A percentile compares a stretch with the other conserved stretches of the same genome.
These are phyloP conservation scores for Pisolithus orientalis DNA, from an alignment of 768 basidiomycete genomes.

Conservation along the genomic window DNA sequence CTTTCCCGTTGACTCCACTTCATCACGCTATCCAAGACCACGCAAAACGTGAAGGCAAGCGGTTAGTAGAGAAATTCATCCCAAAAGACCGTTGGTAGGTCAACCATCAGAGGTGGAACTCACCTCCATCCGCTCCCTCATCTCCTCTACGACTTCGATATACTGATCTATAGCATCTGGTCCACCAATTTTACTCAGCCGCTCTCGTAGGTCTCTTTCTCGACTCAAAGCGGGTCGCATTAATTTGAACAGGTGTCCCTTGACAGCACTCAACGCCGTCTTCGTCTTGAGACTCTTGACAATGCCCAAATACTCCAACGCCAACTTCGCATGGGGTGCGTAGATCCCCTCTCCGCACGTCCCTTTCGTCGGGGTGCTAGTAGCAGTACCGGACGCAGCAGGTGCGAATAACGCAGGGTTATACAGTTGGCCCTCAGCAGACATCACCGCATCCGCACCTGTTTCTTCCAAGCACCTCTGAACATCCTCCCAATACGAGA, in stretches of 20 bases:
- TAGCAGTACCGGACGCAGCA: conserved; percentile 6
- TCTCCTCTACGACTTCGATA: conserved; percentile 48
- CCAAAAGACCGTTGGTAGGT: not conserved
- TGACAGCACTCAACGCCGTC: conserved; percentile 71
- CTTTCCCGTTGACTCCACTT: conserved; percentile 25
- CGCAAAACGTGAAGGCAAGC: not conserved
- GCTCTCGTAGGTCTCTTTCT: conserved; percentile 67
- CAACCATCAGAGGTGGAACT: too few species aligned
- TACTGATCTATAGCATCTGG: conserved; percentile 30
- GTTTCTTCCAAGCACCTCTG: conserved; percentile 73
- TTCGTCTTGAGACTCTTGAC: conserved; percentile 56
- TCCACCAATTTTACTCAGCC: conserved; percentile 46
- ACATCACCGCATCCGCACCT: conserved; percentile 90
- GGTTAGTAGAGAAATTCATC: not conserved
- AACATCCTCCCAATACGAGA: conserved; percentile 84
- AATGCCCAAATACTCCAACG: conserved; percentile 82
- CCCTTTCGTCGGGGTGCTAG: not conserved
- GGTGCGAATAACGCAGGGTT: conserved; percentile 75
- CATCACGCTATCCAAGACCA: conserved; percentile 38
- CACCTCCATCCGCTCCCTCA: conserved; percentile 31
- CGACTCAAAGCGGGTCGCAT: conserved; percentile 67
- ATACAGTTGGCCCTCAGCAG: conserved; percentile 90
- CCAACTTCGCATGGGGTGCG: conserved; percentile 57
- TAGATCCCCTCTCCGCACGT: conserved; percentile 38
- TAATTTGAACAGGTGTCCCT: conserved; percentile 91